Evolutionary conservation across 2,329 filamentous ascomycete species (phyloP), one percentile per base, ranked within the genome.

Genomic region (Tolypocladium tundrense): DNA sequence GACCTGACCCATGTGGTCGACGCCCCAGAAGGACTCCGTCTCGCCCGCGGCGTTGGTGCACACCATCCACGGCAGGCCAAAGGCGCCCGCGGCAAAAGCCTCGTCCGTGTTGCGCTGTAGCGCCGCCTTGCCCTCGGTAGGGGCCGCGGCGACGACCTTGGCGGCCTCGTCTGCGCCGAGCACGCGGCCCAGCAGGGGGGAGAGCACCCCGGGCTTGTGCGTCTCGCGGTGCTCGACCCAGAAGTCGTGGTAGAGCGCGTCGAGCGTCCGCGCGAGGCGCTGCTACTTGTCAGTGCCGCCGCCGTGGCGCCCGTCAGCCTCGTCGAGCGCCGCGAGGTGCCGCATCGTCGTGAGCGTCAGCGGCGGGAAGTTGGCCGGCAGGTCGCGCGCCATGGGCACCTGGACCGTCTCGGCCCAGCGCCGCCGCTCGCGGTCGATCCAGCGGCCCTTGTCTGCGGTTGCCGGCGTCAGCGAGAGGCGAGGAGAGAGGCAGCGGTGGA

Each of bases 11-110:
- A 76, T 50, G 55, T 74, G 73, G 60, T 75, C 73, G 9, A 75
- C 69, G 10, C 73, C 73, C 67, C 69, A 75, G 63, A 74, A 75
- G 2, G 67, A 67, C 39, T 75, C 69, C 7, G 58, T 70, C 55
- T 69, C 53, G 11, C 71, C 67, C 19, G 57, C 53, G 1, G 56
- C 39, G 52, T 71, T 69, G 33, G 69, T 71, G 63, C 72, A 75
- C 11, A 66, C 66, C 55, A 74, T 62, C 72, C 72, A 75, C 6
- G 72, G 73, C 45, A 75, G 58, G 2, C 73, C 72, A 60, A 76
- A 74, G 1, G 71, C 72, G 53, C 70, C 72, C 1, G 68, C 63
- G 8, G 58, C 66, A 60, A 74, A 74, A 0, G 72, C 73, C 21
- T 54, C 24, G 54, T 72, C 68, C 5, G 72, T 75, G 60, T 75